These are phyloP conservation scores for Hypoxylon subgilvum DNA, from an alignment of 495 filamentous ascomycete species.

Conservation along the genomic window DNA sequence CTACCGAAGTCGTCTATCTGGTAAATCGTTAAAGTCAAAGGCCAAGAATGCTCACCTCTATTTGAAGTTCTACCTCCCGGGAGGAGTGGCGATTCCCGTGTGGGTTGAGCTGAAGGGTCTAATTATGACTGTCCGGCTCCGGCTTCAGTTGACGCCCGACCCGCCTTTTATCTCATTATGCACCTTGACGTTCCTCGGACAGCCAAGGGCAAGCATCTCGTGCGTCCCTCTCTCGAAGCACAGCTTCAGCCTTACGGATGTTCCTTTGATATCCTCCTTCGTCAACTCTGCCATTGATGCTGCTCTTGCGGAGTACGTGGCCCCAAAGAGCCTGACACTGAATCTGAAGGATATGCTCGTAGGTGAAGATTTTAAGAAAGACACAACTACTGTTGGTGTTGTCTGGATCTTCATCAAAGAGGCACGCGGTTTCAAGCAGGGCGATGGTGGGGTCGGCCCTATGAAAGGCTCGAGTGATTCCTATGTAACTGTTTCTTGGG, in stretches of 20 bases:
- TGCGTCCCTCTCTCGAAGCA: conserved; percentile 71
- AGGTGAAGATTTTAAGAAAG: conserved; percentile 78
- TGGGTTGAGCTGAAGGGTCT: conserved; percentile 75
- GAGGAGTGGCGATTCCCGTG: conserved; percentile 64
- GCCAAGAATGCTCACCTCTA: conserved; percentile 73
- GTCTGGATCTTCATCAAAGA: conserved; percentile 66
- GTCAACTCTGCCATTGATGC: conserved; percentile 75
- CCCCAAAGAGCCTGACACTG: conserved; percentile 72
- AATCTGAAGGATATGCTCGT: conserved; percentile 76
- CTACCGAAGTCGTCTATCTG: conserved; percentile 64
- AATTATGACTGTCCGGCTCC: conserved; percentile 67
- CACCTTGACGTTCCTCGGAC: conserved; percentile 76
- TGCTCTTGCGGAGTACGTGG: conserved; percentile 72
- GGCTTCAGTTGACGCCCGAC: conserved; percentile 72
- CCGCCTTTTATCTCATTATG: conserved; percentile 74
- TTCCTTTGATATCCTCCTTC: conserved; percentile 73
- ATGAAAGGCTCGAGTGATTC: conserved; percentile 68
- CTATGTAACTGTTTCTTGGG: conserved; percentile 75
- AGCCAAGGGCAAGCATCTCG: conserved; percentile 71
- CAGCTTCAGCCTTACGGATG: conserved; percentile 71
- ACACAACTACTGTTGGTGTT: conserved; percentile 68
- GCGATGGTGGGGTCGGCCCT: conserved; percentile 62
- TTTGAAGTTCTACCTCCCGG: conserved; percentile 70
- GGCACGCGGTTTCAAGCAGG: conserved; percentile 69
- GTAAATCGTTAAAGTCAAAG: conserved; percentile 62